These are phyloP conservation scores for Starmera dryadoides DNA, from an alignment of 805 yeast genomes.

Conservation along the genomic window DNA sequence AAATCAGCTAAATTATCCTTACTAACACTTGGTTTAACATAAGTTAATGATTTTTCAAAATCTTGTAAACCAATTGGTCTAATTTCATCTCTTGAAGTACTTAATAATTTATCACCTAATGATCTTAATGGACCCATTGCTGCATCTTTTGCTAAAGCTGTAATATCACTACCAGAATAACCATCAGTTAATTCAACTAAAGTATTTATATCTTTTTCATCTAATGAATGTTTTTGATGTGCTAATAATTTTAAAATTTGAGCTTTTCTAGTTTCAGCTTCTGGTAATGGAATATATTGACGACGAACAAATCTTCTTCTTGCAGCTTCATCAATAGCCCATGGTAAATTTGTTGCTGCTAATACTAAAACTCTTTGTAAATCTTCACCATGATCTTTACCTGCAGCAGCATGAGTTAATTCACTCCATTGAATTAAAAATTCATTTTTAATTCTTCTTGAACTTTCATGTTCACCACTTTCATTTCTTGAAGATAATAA, in stretches of 20 bases:
- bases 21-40: constrained; percentile 86
- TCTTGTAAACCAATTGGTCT: constrained; percentile 73
- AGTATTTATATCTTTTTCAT: constrained; percentile 52
- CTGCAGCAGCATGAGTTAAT: constrained; percentile 79
- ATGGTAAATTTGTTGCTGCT: constrained; percentile 94
- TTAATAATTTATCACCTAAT: constrained; percentile 75
- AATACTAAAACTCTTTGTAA: constrained; percentile 67
- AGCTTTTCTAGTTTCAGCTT: constrained; percentile 66
- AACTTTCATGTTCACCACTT: constrained; percentile 77
- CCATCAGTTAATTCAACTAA: constrained; percentile 70
- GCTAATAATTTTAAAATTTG: constrained; percentile 67
- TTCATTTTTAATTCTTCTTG: constrained; percentile 88
- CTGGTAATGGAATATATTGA: constrained; percentile 93
- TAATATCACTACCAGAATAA: constrained; percentile 89
- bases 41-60: constrained; percentile 65
- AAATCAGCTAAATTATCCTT: constrained; percentile 69
- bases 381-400: constrained; percentile 32
- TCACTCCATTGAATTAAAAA: constrained; percentile 94
- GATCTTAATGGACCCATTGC: constrained; percentile 96
- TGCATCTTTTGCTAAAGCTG: constrained; percentile 93
- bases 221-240: constrained; percentile 60
- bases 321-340: constrained; percentile 98
- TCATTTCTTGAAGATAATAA: constrained; percentile 74
- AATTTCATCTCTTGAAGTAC: constrained; percentile 65
- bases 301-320: constrained; percentile 88